phyloP scores from a whole-genome alignment of 2,329 filamentous ascomycete species.

The Aspergillus vadensis region DNA sequence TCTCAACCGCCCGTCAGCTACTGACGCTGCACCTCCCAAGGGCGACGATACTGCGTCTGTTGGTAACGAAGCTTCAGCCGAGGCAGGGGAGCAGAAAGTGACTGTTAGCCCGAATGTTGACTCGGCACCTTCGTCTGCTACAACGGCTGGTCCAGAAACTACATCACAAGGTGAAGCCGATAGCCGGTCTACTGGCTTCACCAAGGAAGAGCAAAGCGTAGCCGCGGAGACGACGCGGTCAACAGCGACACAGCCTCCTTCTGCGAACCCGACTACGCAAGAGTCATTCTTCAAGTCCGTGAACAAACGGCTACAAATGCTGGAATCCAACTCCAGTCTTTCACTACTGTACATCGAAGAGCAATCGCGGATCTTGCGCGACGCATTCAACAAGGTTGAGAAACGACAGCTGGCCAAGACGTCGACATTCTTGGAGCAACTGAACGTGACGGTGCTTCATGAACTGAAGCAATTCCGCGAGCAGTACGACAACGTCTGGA shows the following conservation, averaged over 20 bases:
- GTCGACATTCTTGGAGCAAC: constrained; percentile 73
- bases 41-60: constrained; percentile 4
- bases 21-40: constrained; percentile 1
- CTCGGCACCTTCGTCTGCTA: constrained; percentile 19
- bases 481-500: constrained; percentile 96
- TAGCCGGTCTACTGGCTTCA: constrained; percentile 20
- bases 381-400: constrained; percentile 83
- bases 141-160: constrained; percentile 20
- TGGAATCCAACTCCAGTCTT: constrained; percentile 89
- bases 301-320: constrained; percentile 84
- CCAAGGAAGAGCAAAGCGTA: constrained; percentile 37
- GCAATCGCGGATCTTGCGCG: constrained; percentile 85
- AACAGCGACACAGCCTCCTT: constrained; percentile 51
- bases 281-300: constrained; percentile 98
- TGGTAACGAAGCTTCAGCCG: constrained; percentile 8
- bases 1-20: constrained; percentile 21
- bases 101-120: constrained; percentile 20
- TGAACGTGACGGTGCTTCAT: constrained; percentile 84
- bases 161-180: constrained; percentile 27
- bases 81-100: constrained; percentile 23
- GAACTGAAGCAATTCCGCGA: constrained; percentile 77
- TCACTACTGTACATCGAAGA: constrained; percentile 96
- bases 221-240: constrained; percentile 33
- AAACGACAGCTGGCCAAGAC: constrained; percentile 85
- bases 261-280: constrained; percentile 78